Conservation (phyloP, 2,329 filamentous ascomycete species). For the Colletotrichum gigasporum region DNA sequence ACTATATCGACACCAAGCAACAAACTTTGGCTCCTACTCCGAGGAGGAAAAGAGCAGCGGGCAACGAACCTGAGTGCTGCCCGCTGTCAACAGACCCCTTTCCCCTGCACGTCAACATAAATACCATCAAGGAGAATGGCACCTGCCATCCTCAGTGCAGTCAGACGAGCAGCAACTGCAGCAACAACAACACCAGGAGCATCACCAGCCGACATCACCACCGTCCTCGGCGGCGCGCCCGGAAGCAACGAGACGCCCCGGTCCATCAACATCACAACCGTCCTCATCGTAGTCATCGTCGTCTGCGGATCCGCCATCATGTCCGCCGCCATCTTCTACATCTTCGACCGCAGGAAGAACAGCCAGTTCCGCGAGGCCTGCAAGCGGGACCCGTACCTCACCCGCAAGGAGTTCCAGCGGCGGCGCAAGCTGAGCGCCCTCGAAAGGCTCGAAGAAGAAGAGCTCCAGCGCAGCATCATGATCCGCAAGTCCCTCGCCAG, state of each 20-base stretch:
- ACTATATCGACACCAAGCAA: constrained; percentile 14
- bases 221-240: neutral
- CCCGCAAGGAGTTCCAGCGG: constrained; percentile 33
- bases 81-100: constrained; percentile 18
- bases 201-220: neutral
- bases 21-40: neutral
- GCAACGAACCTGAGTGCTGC: neutral
- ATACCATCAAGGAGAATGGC: constrained; percentile 21
- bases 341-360: constrained; percentile 35
- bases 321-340: constrained; percentile 33
- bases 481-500: constrained; percentile 53
- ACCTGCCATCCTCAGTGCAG: constrained; percentile 7
- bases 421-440: constrained; percentile 39
- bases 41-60: neutral
- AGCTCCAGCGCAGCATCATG: constrained; percentile 49
- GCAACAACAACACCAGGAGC: neutral
- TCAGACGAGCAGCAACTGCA: neutral
- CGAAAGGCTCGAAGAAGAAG: constrained; percentile 42
- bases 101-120: constrained; percentile 27
- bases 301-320: constrained; percentile 36
- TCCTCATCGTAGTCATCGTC: constrained; percentile 36
- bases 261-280: constrained; percentile 18
- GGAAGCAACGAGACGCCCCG: neutral
- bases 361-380: constrained; percentile 36
- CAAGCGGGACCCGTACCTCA: constrained; percentile 37